Base-by-base conservation (phyloP, 768 basidiomycete genomes). In the Hortiboletus campestris region DNA sequence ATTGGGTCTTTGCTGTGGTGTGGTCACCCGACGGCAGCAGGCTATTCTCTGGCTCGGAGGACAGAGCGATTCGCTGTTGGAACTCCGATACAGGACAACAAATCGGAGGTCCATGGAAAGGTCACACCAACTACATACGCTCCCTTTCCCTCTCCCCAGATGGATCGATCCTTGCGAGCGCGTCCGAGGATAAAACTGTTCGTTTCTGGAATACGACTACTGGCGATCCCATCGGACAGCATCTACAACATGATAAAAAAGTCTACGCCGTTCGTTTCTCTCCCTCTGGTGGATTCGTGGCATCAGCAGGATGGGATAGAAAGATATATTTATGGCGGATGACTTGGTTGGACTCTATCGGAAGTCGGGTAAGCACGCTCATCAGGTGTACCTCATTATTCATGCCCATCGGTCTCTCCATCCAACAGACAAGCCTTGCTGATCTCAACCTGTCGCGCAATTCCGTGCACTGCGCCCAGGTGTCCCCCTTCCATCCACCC, bases 81-180 rank as follows among this genome's bases (percentile, higher is more conserved):
- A 22, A 20, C 12, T 1, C 38, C 12, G 20, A 49, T 10, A 38
- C 28, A 6, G 48, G 36, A 49, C 17, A 40, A 16, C 19, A 5
- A 13, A 46, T 54, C 3, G 43, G 52, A 31, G 17, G 17, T 2
- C 36, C 39, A 0, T 58, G 49, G 61, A 20, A 6, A 14, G 39
- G 34, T 29, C 59, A 51, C 22, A 46, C 43, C 1, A 1, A 17
- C 16, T 0, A 0, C 0, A 19, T 51, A 46, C 0, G 0, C 17
- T 46, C 53, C 1, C 35, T 55, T 13, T 58, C 56, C 1, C 45
- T 51, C 4, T 59, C 53, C 2, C 34, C 49, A 6, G 46, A 58
- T 2, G 56, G 46, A 1, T 48, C 31, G 4, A 42, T 31, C 32
- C 40, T 60, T 5, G 57, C 46, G 1, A 58, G 59, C 28, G 59